Evolutionary conservation across 2,329 filamentous ascomycete genomes (phyloP).

Genomic region (Alternaria atra): DNA sequence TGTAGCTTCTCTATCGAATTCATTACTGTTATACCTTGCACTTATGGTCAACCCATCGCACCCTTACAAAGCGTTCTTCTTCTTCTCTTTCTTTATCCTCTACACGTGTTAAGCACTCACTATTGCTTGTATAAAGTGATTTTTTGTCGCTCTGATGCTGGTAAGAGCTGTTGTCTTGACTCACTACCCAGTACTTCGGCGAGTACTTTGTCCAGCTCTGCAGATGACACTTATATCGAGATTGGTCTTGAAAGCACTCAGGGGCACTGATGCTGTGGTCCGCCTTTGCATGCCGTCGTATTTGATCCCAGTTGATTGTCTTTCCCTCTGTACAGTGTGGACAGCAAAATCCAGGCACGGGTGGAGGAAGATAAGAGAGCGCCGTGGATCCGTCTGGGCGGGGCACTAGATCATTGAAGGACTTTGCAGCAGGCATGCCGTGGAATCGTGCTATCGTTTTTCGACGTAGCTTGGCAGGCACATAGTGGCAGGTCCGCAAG

Average conservation of each 20-base stretch:
- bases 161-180: neutral
- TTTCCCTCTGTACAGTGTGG: conserved; percentile 11
- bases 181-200: conserved; percentile 16
- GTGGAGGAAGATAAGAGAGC: conserved; percentile 11
- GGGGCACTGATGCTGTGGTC: conserved; percentile 16
- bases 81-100: conserved; percentile 18
- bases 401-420: conserved; percentile 11
- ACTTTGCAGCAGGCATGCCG: conserved; percentile 5
- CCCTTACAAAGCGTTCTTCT: no score
- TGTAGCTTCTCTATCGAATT: no score
- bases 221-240: conserved; percentile 11
- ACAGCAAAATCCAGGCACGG: conserved; percentile 11
- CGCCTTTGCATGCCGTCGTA: conserved; percentile 8
- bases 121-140: conserved; percentile 7
- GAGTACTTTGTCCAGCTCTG: conserved; percentile 21
- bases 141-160: neutral
- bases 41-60: no score
- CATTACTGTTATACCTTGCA: no score
- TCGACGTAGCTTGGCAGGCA: conserved; percentile 6
- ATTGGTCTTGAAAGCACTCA: conserved; percentile 12
- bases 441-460: conserved; percentile 13
- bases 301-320: conserved; percentile 14
- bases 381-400: conserved; percentile 2
- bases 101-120: conserved; percentile 1
- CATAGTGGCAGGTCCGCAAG: conserved; percentile 3